Evolutionary conservation across 495 filamentous ascomycete genomes (phyloP), one percentile per base, ranked within the genome.

Genomic region (Filosporella fistucella): DNA sequence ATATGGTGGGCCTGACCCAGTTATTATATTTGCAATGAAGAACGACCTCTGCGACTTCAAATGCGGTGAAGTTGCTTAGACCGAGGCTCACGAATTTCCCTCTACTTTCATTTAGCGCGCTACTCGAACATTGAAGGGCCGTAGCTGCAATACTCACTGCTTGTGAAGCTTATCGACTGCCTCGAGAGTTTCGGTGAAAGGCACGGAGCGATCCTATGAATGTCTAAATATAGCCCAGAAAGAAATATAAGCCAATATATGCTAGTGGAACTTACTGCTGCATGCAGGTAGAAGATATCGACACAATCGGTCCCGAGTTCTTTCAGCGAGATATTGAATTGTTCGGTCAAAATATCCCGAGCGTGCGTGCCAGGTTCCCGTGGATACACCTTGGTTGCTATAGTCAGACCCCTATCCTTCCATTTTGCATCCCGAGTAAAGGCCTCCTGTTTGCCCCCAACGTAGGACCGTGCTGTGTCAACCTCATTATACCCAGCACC

Each of bases 211-310:
- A 63, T 96, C 90, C 54, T 52, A 25, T 12, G 12, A 28, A 16
- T 24, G 10, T 24, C 35, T 44, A 40, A 45, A 59, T 23, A 24
- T n/a, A 3, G 24, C 8, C 12, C 6, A 47, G 58, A 23, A 21
- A 62, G 56, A 28, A 24, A 30, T 1, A 20, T 14, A 21, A 33
- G 22, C 3, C 14, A 18, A 4, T 35, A 17, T 14, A n/a, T 25
- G 39, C 2, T 10, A 9, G 32, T 18, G 39, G 28, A 5, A 29
- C 54, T 21, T 36, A 57, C 54, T 3, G 91, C 74, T 3, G 88
- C 89, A 63, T 96, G 91, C 8, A 96, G 72, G 52, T 95, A 95
- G 65, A 86, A 86, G 40, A 95, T 87, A 61, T 97, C 91, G 0
- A 96, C 85, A 39, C 69, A 72, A 37, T 94, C 78, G 1, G 86